A percentile compares a stretch with the other conserved stretches of the same genome.
phyloP scores from a whole-genome alignment of 768 basidiomycete species.

The Glaciozyma antarctica region DNA sequence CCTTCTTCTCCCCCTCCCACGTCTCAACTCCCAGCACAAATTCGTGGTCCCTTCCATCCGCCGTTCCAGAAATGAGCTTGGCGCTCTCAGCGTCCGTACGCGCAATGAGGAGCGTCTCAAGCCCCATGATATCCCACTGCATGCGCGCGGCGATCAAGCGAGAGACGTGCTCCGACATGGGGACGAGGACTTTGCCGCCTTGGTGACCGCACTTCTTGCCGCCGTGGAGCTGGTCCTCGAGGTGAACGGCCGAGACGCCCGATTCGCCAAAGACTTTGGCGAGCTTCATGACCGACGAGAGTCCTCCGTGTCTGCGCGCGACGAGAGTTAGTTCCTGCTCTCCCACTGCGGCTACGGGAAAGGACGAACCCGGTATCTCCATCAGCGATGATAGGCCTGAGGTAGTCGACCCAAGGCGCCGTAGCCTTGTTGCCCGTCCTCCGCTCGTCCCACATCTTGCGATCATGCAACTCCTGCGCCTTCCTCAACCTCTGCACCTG shows the following conservation, averaged over 20 bases:
- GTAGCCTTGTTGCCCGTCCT: conserved; percentile 56
- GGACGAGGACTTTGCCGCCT: conserved; percentile 85
- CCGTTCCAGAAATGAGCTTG: conserved; percentile 69
- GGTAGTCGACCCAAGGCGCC: conserved; percentile 73
- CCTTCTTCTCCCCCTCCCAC: conserved; percentile 36
- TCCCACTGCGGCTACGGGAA: not conserved
- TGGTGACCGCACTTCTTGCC: conserved; percentile 93
- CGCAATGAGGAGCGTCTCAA: conserved; percentile 78
- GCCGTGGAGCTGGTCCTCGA: conserved; percentile 90
- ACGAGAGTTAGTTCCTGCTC: not conserved
- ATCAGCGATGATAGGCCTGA: conserved; percentile 87
- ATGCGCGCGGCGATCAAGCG: conserved; percentile 77
- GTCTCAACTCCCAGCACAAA: conserved; percentile 42
- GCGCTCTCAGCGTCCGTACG: conserved; percentile 85
- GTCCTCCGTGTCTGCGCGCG: conserved; percentile 65
- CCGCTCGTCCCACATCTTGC: conserved; percentile 83
- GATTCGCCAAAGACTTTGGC: conserved; percentile 91
- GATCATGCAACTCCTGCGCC: conserved; percentile 84
- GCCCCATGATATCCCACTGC: conserved; percentile 81
- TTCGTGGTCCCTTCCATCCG: conserved; percentile 70
- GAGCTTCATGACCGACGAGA: conserved; percentile 90
- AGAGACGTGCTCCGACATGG: conserved; percentile 73
- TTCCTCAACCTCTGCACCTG: conserved; percentile 86
- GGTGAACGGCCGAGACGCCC: conserved; percentile 80
- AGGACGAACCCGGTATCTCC: conserved; percentile 74